A percentile compares a stretch with the other conserved stretches of the same genome.
These are phyloP conservation scores for Filobasidium floriforme DNA, from an alignment of 768 basidiomycete genomes.

Conservation along the genomic window DNA sequence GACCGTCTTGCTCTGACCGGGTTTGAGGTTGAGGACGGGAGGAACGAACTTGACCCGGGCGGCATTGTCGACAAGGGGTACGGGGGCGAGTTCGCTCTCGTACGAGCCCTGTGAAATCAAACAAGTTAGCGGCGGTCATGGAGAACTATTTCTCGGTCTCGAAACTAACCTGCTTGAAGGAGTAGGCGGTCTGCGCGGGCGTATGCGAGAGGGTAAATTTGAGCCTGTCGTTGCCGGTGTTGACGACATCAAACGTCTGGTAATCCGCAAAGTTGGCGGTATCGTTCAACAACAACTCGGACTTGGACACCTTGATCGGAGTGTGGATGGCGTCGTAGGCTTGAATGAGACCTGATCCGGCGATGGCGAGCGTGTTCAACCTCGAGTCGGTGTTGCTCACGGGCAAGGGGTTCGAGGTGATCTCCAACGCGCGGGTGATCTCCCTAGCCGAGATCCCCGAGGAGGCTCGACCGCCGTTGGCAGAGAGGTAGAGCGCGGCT, in stretches of 20 bases:
- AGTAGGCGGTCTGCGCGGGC: slow-evolving; percentile 39
- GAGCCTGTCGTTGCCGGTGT: slow-evolving; percentile 49
- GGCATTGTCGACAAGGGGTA: slow-evolving; percentile 45
- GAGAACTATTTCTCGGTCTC: not conserved
- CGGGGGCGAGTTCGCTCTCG: slow-evolving; percentile 47
- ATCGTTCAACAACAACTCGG: slow-evolving; percentile 60
- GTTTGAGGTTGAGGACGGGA: slow-evolving; percentile 48
- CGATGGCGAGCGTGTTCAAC: slow-evolving; percentile 35
- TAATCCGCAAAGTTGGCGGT: slow-evolving; percentile 52
- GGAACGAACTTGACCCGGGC: slow-evolving; percentile 52
- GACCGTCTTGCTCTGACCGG: slow-evolving; percentile 41
- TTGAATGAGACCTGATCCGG: slow-evolving; percentile 48
- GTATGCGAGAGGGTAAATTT: slow-evolving; percentile 39
- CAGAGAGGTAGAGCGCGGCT: slow-evolving; percentile 42
- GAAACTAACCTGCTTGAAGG: slow-evolving; percentile 26
- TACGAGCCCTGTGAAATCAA: slow-evolving; percentile 9
- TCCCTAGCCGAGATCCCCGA: slow-evolving; percentile 32
- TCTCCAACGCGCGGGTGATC: slow-evolving; percentile 32
- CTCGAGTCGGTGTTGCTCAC: slow-evolving; percentile 28
- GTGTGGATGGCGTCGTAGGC: slow-evolving; percentile 56
- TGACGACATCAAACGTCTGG: slow-evolving; percentile 47
- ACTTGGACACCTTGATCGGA: slow-evolving; percentile 53
- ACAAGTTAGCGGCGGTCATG: not conserved
- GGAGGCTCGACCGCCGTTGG: slow-evolving; percentile 28
- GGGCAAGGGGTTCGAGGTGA: slow-evolving; percentile 29